Conservation (phyloP, 371 early-diverging fungal species). For the Mucor irregularis region DNA sequence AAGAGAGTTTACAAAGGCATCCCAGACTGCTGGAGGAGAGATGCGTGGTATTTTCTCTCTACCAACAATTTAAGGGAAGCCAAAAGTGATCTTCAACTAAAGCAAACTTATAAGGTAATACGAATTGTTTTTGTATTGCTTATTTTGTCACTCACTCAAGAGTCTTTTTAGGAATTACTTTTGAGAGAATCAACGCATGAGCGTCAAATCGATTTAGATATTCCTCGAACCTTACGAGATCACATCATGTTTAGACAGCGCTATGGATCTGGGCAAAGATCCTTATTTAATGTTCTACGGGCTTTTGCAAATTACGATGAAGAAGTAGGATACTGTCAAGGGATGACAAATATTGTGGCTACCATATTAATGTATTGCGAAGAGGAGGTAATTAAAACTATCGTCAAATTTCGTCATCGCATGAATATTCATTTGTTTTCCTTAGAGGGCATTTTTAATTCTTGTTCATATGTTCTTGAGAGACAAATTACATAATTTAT, state of each 20-base stretch:
- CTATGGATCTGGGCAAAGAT: constrained; percentile 67
- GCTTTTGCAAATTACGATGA: constrained; percentile 86
- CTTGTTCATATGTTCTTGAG: constrained; percentile 57
- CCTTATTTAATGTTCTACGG: constrained; percentile 82
- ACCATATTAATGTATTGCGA: constrained; percentile 89
- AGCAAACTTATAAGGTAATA: constrained; percentile 24
- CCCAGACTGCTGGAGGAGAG: constrained; percentile 66
- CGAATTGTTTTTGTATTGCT: neutral
- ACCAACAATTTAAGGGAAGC: constrained; percentile 22
- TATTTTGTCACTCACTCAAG: no score
- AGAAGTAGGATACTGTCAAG: constrained; percentile 95
- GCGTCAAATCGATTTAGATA: constrained; percentile 69
- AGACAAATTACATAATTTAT: constrained; percentile 56
- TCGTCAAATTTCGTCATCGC: neutral
- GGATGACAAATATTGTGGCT: constrained; percentile 90
- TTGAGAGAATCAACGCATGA: constrained; percentile 39
- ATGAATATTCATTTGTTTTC: neutral
- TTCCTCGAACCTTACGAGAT: constrained; percentile 61
- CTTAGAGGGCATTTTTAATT: constrained; percentile 39
- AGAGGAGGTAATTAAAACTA: constrained; percentile 67
- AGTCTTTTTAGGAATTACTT: constrained; percentile 19
- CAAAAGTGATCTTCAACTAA: constrained; percentile 13
- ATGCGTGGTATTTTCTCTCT: constrained; percentile 51
- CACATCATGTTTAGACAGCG: constrained; percentile 70
- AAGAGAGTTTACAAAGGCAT: constrained; percentile 64